phyloP scores from a whole-genome alignment of 345 rosid genomes.

The Raphanus raphanistrum region DNA sequence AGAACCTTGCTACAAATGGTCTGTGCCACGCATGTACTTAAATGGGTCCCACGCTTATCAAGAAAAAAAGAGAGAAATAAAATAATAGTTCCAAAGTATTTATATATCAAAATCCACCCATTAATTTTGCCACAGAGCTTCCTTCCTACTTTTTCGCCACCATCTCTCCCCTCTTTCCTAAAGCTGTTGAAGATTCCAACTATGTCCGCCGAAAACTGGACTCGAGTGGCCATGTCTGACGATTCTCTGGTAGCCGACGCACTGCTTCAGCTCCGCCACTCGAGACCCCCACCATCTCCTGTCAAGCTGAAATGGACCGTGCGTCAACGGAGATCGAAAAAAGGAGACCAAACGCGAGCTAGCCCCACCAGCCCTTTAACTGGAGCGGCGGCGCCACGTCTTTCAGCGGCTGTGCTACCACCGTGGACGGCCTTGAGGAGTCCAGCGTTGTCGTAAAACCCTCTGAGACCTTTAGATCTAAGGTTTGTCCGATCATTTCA shows the following conservation, averaged over 20 bases:
- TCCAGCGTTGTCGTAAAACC: constrained; percentile 49
- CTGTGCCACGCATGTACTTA: not conserved
- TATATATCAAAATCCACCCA: not conserved
- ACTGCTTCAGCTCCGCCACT: constrained; percentile 55
- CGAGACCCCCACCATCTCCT: constrained; percentile 28
- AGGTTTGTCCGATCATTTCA: constrained; percentile 50
- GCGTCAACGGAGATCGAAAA: constrained; percentile 73
- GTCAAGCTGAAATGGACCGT: constrained; percentile 66
- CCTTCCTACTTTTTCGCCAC: not conserved
- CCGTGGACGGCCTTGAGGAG: constrained; percentile 62
- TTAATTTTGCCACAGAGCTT: not conserved
- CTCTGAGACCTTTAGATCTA: constrained; percentile 62
- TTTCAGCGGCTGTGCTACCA: constrained; percentile 17
- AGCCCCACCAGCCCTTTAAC: not conserved
- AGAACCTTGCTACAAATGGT: not conserved
- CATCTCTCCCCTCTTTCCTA: not conserved
- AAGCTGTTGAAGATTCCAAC: not conserved
- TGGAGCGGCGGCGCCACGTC: not conserved
- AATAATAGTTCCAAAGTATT: not conserved
- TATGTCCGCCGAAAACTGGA: constrained; percentile 49
- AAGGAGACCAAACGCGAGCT: constrained; percentile 51
- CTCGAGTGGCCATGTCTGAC: constrained; percentile 53
- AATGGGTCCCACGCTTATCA: not conserved
- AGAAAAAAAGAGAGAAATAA: not conserved
- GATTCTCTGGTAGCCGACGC: constrained; percentile 58